phyloP scores from a whole-genome alignment of 768 basidiomycete species.

The Panellus pusillus region DNA sequence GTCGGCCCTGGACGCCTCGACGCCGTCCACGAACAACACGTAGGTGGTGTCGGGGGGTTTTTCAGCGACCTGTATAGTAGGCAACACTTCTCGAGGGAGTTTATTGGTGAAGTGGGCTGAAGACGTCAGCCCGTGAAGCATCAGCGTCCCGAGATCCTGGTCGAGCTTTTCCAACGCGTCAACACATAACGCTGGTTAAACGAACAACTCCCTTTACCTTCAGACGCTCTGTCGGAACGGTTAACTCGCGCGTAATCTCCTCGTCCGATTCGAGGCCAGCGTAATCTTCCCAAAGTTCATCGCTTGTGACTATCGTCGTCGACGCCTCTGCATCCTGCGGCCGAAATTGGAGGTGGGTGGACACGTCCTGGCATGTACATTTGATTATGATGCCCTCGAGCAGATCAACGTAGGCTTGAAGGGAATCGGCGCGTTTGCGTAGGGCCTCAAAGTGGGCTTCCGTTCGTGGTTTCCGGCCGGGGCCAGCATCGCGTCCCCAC shows the following conservation, averaged over 20 bases:
- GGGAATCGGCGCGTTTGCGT: constrained; percentile 7
- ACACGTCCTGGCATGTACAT: constrained; percentile 16
- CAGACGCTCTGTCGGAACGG: constrained; percentile 10
- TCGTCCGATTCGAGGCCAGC: constrained; percentile 13
- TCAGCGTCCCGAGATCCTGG: constrained; percentile 4
- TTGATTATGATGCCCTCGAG: constrained; percentile 11
- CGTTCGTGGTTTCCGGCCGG: constrained; percentile 6
- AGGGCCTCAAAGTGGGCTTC: constrained; percentile 20
- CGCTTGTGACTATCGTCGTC: neutral
- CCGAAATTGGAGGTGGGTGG: constrained; percentile 10
- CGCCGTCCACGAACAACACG: constrained; percentile 5
- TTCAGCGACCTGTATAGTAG: neutral
- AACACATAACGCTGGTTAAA: neutral
- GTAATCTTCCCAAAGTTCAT: neutral
- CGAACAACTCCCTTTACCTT: constrained; percentile 2
- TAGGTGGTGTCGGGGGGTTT: neutral
- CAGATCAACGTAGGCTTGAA: constrained; percentile 10
- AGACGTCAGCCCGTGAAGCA: constrained; percentile 6
- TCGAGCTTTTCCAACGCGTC: constrained; percentile 12
- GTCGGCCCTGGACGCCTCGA: neutral
- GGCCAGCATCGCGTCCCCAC: constrained; percentile 7
- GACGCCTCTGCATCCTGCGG: neutral
- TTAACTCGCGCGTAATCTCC: constrained; percentile 15
- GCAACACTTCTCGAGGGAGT: neutral
- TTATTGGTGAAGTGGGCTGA: neutral